These are phyloP conservation scores for Mycosphaerella arachidis DNA, from an alignment of 2,329 filamentous ascomycete species.

Conservation along the genomic window DNA sequence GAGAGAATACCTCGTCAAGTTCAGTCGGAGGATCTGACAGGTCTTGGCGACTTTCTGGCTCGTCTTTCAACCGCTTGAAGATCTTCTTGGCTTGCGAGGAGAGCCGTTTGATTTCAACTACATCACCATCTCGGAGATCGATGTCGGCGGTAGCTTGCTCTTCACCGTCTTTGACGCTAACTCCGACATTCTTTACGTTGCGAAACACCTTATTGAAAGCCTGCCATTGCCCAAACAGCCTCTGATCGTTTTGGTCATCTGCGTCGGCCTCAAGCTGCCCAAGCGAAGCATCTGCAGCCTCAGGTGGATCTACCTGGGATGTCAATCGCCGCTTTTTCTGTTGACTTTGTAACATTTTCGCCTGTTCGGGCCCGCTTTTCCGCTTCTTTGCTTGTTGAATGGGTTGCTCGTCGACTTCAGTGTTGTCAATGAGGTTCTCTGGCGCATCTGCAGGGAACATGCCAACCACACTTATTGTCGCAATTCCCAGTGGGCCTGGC, in stretches of 20 bases:
- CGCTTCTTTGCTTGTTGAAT: background rate
- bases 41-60: background rate
- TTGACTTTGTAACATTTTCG: background rate
- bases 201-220: background rate
- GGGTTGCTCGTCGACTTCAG: background rate
- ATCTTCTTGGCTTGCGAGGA: background rate
- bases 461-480: background rate
- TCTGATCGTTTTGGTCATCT: background rate
- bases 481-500: background rate
- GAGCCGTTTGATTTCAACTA: background rate
- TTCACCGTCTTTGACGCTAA: background rate
- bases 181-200: background rate
- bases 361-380: background rate
- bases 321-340: background rate
- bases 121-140: background rate
- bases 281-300: background rate
- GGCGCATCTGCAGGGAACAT: background rate
- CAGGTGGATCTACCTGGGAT: background rate
- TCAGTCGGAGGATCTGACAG: constrained; percentile 8
- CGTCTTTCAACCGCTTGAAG: constrained; percentile 1
- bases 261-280: background rate
- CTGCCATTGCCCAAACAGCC: background rate
- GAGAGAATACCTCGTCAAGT: background rate
- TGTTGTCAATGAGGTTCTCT: background rate
- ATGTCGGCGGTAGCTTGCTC: background rate